A percentile compares a stretch with the other conserved stretches of the same genome.
phyloP scores from a whole-genome alignment of 2,329 filamentous ascomycete genomes.

The Cladosporium sp. region DNA sequence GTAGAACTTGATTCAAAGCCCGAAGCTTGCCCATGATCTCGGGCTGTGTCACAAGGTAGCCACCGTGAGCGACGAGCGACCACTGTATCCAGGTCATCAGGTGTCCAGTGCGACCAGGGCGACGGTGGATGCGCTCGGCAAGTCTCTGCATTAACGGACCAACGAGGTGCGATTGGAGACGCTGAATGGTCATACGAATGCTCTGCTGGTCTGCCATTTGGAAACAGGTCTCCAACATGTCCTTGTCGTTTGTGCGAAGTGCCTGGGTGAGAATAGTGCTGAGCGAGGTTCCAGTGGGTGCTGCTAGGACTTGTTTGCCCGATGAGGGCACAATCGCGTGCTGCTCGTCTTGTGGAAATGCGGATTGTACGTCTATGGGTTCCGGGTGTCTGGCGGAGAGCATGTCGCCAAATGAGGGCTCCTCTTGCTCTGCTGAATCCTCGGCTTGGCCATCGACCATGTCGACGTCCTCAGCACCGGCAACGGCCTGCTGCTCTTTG shows the following conservation, averaged over 20 bases:
- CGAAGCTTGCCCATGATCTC: conserved; percentile 73
- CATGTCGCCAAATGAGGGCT: conserved; percentile 81
- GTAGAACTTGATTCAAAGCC: conserved; percentile 78
- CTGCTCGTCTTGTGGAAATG: conserved; percentile 43
- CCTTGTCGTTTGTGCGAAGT: conserved; percentile 83
- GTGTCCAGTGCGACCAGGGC: conserved; percentile 82
- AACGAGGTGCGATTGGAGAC: conserved; percentile 80
- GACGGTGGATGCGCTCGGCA: conserved; percentile 78
- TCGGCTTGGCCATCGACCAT: conserved; percentile 28
- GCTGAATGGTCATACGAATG: conserved; percentile 83
- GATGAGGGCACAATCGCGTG: conserved; percentile 41
- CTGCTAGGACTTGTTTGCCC: conserved; percentile 48
- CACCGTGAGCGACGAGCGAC: conserved; percentile 88
- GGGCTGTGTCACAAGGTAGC: conserved; percentile 81
- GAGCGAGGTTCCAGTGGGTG: conserved; percentile 73
- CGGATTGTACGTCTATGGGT: conserved; percentile 69
- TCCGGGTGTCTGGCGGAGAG: conserved; percentile 65
- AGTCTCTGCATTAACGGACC: conserved; percentile 75
- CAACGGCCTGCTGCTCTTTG: conserved; percentile 23
- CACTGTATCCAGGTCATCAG: conserved; percentile 96
- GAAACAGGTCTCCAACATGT: conserved; percentile 88
- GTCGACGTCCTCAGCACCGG: conserved; percentile 17
- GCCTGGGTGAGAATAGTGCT: conserved; percentile 91
- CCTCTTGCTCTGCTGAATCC: conserved; percentile 31
- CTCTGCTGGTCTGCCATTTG: conserved; percentile 71